Conservation (phyloP, 805 yeast genomes). For the Candida easanensis region DNA sequence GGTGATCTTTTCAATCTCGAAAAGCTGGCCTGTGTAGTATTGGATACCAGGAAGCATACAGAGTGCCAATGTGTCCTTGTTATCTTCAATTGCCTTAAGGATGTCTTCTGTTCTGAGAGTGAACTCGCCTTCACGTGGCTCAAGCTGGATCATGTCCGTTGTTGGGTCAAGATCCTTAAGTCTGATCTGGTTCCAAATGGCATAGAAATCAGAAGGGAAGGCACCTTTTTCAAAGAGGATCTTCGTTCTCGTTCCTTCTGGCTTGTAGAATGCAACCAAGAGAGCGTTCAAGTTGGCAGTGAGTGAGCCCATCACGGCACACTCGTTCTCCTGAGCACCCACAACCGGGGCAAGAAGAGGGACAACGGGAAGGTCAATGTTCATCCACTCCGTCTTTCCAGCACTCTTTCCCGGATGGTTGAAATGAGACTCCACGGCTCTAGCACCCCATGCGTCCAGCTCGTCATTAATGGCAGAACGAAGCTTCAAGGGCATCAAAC, state of each 20-base stretch:
- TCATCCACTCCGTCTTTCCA: constrained; percentile 71
- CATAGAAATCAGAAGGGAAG: constrained; percentile 90
- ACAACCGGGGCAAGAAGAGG: constrained; percentile 70
- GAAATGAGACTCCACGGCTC: constrained; percentile 86
- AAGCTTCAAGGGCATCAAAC: constrained; percentile 76
- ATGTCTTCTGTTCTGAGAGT: constrained; percentile 63
- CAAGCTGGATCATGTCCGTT: constrained; percentile 56
- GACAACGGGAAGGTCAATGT: constrained; percentile 74
- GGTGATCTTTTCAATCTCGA: constrained; percentile 75
- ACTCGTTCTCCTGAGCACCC: constrained; percentile 75
- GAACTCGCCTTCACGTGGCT: constrained; percentile 57
- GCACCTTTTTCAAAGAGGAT: constrained; percentile 84
- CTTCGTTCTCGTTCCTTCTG: constrained; percentile 55
- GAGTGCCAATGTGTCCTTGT: constrained; percentile 63
- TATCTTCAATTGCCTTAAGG: constrained; percentile 47
- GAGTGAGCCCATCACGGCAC: constrained; percentile 83
- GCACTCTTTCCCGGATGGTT: constrained; percentile 51
- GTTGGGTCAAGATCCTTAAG: constrained; percentile 54
- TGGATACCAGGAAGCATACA: constrained; percentile 87
- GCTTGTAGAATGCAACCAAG: constrained; percentile 71
- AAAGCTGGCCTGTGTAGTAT: constrained; percentile 86
- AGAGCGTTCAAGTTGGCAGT: constrained; percentile 80
- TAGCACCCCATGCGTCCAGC: constrained; percentile 73
- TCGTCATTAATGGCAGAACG: constrained; percentile 58
- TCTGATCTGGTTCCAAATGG: constrained; percentile 69